Base-by-base conservation (phyloP, 2,329 filamentous ascomycete genomes). In the Colletotrichum navitas region DNA sequence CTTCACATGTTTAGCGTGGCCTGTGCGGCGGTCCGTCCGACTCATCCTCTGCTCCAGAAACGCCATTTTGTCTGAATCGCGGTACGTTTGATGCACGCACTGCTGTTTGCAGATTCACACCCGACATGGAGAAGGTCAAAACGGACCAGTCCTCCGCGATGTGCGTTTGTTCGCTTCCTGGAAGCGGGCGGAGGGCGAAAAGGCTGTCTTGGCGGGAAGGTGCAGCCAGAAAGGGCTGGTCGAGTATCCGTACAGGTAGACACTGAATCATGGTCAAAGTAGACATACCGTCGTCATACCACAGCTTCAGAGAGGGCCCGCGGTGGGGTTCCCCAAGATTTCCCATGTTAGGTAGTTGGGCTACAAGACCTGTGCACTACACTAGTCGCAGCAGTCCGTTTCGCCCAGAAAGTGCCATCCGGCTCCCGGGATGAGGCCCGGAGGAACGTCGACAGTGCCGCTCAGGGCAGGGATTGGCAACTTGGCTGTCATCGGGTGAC, bases 1-100 rank as follows among this genome's bases (percentile, higher is more conserved):
- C 67, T 72, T 72, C 70, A 71, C 70, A 72, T 72, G 67, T 34
- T 65, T 60, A 62, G 41, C 32, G 49, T 62, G 70, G 67, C 61
- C 70, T 62, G 70, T 71, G 70, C 67, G 34, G 29, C 26, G 21
- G 49, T 65, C 59, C 59, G 45, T 18, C 47, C 63, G 68, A 70
- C 63, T 41, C 34, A 24, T 60, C 59, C 21, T 59, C 49, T 59
- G 26, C 21, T 32, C 24, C 39, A 36, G 60, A 43, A 59, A 60
- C 65, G 65, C 65, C 32, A 69, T 69, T 52, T 68, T 64, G 34
- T n/a, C n/a, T 68, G 54, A 69, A 51, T 60, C 54, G 59, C 60
- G 36, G 47, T 24, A n/a, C 45, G 39, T 18, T n/a, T 32, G 26
- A 26, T 52, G 43, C 34, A 43, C n/a, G 43, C 52, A n/a, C 21